Conservation (phyloP, 2,329 filamentous ascomycete genomes). For the Botrytis galanthina region DNA sequence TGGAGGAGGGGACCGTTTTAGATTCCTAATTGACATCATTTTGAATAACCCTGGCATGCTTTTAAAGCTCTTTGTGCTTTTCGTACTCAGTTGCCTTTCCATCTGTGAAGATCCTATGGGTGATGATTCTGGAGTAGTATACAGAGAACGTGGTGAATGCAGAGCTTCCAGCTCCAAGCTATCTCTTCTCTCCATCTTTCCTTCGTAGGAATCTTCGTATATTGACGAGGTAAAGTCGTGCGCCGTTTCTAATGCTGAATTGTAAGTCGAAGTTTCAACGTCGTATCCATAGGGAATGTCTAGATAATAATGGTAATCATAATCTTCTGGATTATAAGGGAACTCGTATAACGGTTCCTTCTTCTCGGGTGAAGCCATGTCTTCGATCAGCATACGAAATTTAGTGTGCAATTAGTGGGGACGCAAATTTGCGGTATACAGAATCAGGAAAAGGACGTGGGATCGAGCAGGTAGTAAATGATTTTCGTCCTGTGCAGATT, state of each 20-base stretch:
- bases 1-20: not conserved
- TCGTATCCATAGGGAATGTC: constrained; percentile 6
- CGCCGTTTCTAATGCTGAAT: not conserved
- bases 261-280: constrained; percentile 14
- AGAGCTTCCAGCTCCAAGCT: not conserved
- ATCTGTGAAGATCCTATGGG: not conserved
- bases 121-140: not conserved
- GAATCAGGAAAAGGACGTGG: constrained; percentile 3
- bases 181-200: not conserved
- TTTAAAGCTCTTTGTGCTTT: not conserved
- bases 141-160: not conserved
- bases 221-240: not conserved
- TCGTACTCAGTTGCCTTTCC: constrained; percentile 4
- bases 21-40: constrained; percentile 9
- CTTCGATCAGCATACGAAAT: not conserved
- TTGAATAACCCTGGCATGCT: constrained; percentile 8
- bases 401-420: constrained; percentile 4
- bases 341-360: constrained; percentile 5
- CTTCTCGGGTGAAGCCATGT: not conserved
- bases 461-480: constrained; percentile 7
- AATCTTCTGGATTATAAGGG: constrained; percentile 2
- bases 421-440: constrained; percentile 4
- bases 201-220: constrained; percentile 5
- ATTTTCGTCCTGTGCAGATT: not conserved
- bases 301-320: constrained; percentile 18